Evolutionary conservation across 225 moss, liverwort and hornwort species (phyloP).

Genomic region (Rhytidiadelphus loreus): DNA sequence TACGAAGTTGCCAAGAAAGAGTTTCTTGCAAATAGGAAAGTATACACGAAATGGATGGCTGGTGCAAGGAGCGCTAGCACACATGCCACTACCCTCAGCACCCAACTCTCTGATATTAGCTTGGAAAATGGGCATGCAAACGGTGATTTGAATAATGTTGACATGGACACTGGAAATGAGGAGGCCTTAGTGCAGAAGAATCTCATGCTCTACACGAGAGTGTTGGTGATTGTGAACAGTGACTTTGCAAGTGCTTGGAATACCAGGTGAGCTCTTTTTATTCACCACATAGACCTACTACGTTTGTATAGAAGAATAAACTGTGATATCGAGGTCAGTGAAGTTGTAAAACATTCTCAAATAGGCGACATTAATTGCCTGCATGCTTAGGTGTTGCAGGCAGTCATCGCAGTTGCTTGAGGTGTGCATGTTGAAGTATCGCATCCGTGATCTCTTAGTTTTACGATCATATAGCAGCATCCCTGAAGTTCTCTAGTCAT

Average conservation of each 20-base stretch:
- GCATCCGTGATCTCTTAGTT: background rate
- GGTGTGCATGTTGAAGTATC: background rate
- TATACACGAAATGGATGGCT: slow-evolving; percentile 44
- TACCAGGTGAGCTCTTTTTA: slow-evolving; percentile 42
- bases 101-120: background rate
- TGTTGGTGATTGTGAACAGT: slow-evolving; percentile 84
- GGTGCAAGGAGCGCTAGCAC: slow-evolving; percentile 6
- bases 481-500: background rate
- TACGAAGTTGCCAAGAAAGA: slow-evolving; percentile 61
- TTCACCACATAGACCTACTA: background rate
- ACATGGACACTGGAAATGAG: background rate
- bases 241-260: slow-evolving; percentile 97
- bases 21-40: slow-evolving; percentile 39
- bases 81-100: slow-evolving; percentile 2
- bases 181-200: slow-evolving; percentile 39
- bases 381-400: background rate
- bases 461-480: background rate
- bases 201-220: slow-evolving; percentile 74
- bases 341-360: background rate
- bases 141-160: background rate
- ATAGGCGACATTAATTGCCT: background rate
- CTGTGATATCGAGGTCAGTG: background rate
- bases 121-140: slow-evolving; percentile 5
- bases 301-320: background rate
- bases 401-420: background rate